Evolutionary conservation across 2,329 filamentous ascomycete genomes (phyloP), one percentile per base, ranked within the genome.

Genomic region (Aspergillus japonicus): DNA sequence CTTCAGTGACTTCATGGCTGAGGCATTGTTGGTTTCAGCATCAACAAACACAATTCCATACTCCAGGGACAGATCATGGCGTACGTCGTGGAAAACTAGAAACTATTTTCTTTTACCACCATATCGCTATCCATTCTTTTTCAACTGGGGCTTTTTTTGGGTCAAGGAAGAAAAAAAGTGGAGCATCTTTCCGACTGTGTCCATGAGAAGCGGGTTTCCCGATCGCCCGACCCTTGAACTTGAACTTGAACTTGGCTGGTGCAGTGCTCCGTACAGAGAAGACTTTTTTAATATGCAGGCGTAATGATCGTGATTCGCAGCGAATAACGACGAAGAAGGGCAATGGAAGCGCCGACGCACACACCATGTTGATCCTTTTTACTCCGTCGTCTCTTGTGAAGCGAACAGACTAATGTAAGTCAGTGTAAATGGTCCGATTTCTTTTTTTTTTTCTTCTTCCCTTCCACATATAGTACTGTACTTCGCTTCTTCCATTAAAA

Each of bases 171-270:
- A 14, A 14, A 47, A 47, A 42, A 51, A 56, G 56, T 54, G 52
- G 52, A 61, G 52, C 44, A 58, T 56, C 56, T 63, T 52, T 58
- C 62, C 57, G 54, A 62, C 29, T 54, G 24, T 47, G 42, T 42
- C 52, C 49, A 35, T 24, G 51, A 51, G 52, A 47, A 52, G 57
- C 58, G 62, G 62, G 42, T 63, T 63, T 59, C 56, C 58, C 58
- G 58, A 64, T 64, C 61, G 53, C 42, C 53, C 47, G 42, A 60
- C 58, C 51, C 47, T 61, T 57, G 51, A 33, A 59, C 47, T 56
- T 59, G 57, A 42, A 48, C 47, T 61, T 57, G 51, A 33, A 59
- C 47, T 56, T 59, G 57, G 49, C 51, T 56, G 55, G 63, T 59
- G 50, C 54, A 60, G 47, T 39, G 47, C 11, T 51, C 23, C 54